Evolutionary conservation across 306 rosid genomes (phyloP).

Genomic region (Hylodesmum podocarpum): DNA sequence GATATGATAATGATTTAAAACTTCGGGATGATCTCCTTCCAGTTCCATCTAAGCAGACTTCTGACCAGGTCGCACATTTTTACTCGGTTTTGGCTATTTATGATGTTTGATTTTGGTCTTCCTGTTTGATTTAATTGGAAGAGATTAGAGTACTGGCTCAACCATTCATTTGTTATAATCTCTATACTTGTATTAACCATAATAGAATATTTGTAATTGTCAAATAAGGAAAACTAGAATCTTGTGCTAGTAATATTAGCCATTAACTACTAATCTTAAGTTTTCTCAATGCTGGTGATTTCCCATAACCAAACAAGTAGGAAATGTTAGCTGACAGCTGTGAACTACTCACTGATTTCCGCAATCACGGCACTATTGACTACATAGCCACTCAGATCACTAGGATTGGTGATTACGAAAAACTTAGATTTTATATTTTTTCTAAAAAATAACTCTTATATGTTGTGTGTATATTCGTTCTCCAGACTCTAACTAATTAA

Average conservation of each 20-base stretch:
- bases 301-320: not conserved
- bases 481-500: not conserved
- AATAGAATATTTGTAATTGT: not conserved
- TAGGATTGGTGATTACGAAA: not conserved
- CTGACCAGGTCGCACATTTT: constrained; percentile 67
- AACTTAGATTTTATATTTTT: constrained; percentile 6
- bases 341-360: no score
- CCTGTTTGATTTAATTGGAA: constrained; percentile 19
- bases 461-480: not conserved
- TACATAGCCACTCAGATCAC: no score
- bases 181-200: not conserved
- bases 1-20: constrained; percentile 76
- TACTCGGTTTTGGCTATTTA: not conserved
- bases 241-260: not conserved
- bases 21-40: constrained; percentile 66
- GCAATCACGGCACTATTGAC: no score
- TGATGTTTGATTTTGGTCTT: constrained; percentile 23
- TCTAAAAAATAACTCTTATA: not conserved
- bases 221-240: constrained; percentile 8
- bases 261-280: not conserved
- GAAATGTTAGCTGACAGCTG: not conserved
- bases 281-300: constrained; percentile 7
- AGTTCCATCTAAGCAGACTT: constrained; percentile 59
- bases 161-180: constrained; percentile 18
- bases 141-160: constrained; percentile 10